Percentiles rank a stretch among this genome's conserved stretches.
These are phyloP conservation scores for Liriodendron chinense DNA, from an alignment of 164 flowering plant species.

Conservation along the genomic window DNA sequence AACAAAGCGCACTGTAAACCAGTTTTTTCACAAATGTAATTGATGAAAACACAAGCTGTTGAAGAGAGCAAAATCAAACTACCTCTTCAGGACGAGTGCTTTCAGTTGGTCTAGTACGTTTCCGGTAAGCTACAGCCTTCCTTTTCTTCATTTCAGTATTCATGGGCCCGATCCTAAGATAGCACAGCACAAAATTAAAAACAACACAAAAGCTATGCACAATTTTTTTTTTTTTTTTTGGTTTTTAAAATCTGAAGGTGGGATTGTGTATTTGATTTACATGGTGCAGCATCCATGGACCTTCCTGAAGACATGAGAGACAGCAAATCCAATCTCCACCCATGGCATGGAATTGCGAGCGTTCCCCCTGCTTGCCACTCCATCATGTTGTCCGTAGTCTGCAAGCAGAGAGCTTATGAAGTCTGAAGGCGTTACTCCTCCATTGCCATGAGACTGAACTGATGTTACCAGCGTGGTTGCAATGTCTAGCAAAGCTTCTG, in stretches of 20 bases:
- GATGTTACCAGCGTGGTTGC: constrained; percentile 54
- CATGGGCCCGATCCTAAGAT: constrained; percentile 83
- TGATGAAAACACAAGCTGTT: not conserved
- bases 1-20: too few species aligned
- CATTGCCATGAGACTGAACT: constrained; percentile 46
- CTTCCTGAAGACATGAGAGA: constrained; percentile 43
- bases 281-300: constrained; percentile 60
- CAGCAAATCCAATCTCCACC: constrained; percentile 58
- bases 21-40: too few species aligned
- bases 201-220: not conserved
- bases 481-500: constrained; percentile 72
- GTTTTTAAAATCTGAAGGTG: not conserved
- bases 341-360: constrained; percentile 37
- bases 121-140: constrained; percentile 38
- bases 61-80: not conserved
- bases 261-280: constrained; percentile 29
- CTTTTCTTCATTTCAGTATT: constrained; percentile 61
- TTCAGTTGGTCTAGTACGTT: constrained; percentile 43
- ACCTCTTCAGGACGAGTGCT: constrained; percentile 70
- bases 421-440: constrained; percentile 62
- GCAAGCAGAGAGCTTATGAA: constrained; percentile 43
- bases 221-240: not conserved
- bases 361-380: constrained; percentile 18
- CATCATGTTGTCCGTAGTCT: constrained; percentile 37
- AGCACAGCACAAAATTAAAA: not conserved